Conservation (phyloP, 106 monocot species). For the Phalaenopsis aphrodite region DNA sequence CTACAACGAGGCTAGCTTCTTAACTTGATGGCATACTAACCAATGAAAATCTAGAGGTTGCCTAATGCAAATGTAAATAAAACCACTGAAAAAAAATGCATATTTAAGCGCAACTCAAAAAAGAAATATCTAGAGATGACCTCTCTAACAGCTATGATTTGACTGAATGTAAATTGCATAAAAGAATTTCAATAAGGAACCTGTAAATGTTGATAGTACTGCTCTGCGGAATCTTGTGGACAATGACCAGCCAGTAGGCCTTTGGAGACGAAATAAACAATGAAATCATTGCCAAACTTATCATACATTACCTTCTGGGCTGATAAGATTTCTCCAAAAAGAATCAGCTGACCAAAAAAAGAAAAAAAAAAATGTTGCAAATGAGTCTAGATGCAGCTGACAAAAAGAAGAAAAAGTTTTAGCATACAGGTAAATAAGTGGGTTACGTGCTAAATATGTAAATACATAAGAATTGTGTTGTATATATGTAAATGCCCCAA, state of each 20-base stretch:
- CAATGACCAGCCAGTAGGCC: constrained; percentile 58
- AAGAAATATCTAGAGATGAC: neutral
- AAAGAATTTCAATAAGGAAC: constrained; percentile 8
- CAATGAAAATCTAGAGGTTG: neutral
- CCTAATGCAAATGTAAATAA: neutral
- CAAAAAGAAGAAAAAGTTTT: neutral
- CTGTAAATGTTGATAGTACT: constrained; percentile 76
- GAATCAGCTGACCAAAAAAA: constrained; percentile 45
- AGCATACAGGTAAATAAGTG: too few species aligned
- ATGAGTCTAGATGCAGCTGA: neutral
- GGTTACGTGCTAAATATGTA: too few species aligned
- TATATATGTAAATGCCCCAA: too few species aligned
- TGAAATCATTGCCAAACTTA: constrained; percentile 68
- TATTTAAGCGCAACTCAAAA: neutral
- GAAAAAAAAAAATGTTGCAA: neutral
- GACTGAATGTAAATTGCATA: neutral
- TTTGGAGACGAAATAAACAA: constrained; percentile 56
- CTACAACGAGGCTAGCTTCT: neutral
- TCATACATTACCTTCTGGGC: constrained; percentile 93
- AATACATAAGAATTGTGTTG: too few species aligned
- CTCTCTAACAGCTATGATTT: neutral
- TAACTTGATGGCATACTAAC: neutral
- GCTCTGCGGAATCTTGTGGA: constrained; percentile 66
- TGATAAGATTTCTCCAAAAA: constrained; percentile 82
- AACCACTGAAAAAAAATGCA: neutral